Evolutionary conservation across 805 yeast species (phyloP).

Genomic region (Candida sithepensis): DNA sequence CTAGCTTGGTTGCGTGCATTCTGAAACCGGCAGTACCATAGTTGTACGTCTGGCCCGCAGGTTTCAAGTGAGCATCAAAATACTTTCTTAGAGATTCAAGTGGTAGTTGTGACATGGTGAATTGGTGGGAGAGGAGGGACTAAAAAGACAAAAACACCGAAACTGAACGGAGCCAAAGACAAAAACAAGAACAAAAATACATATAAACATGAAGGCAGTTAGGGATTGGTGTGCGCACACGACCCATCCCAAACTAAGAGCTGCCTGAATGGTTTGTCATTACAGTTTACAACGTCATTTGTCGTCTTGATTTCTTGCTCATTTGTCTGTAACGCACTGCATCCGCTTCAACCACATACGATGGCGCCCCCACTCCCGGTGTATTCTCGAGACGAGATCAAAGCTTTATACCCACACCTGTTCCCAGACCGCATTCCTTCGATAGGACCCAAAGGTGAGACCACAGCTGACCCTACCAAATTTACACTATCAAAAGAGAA

Average conservation of each 20-base stretch:
- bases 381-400: constrained; percentile 35
- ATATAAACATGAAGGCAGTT: not conserved
- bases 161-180: not conserved
- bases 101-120: not conserved
- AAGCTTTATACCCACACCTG: constrained; percentile 22
- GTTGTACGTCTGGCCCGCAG: constrained; percentile 40
- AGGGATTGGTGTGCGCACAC: not conserved
- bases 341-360: no score
- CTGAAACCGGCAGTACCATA: constrained; percentile 99
- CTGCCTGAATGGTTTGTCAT: no score
- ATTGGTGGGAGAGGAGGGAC: not conserved
- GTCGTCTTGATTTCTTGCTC: no score
- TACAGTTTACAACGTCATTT: no score
- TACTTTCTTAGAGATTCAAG: constrained; percentile 9
- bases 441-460: not conserved
- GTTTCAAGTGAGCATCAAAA: constrained; percentile 39
- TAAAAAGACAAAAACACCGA: not conserved
- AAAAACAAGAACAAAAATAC: not conserved
- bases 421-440: constrained; percentile 19
- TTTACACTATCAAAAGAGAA: constrained; percentile 9
- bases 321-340: no score
- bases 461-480: not conserved
- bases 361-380: constrained; percentile 55
- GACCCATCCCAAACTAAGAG: no score
- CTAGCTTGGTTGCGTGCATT: constrained; percentile 62